Conservation (phyloP, 495 filamentous ascomycete species). For the Viridothelium virens region DNA sequence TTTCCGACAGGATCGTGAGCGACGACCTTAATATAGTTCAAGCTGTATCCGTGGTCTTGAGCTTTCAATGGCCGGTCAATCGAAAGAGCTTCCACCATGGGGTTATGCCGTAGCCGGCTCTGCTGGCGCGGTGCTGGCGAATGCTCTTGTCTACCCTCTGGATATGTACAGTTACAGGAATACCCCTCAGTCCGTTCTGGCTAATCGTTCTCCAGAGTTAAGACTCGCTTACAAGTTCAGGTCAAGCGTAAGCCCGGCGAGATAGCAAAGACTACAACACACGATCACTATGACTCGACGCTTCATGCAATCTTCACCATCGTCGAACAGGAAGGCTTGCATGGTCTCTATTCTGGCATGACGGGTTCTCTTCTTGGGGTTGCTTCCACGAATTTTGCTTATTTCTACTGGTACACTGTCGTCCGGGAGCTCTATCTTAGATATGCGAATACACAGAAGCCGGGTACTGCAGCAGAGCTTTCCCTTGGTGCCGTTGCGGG, state of each 20-base stretch:
- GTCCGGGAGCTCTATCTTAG: slow-evolving; percentile 78
- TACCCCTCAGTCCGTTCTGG: background rate
- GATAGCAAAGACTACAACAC: slow-evolving; percentile 33
- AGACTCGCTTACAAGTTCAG: slow-evolving; percentile 95
- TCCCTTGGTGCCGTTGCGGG: slow-evolving; percentile 81
- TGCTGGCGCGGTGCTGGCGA: slow-evolving; percentile 87
- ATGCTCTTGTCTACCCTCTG: slow-evolving; percentile 91
- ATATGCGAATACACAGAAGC: slow-evolving; percentile 48
- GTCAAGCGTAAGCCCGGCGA: slow-evolving; percentile 56
- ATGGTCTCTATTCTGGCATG: slow-evolving; percentile 85
- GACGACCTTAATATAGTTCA: background rate
- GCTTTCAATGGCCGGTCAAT: slow-evolving; percentile 63
- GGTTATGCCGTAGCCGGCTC: slow-evolving; percentile 87
- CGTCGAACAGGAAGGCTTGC: slow-evolving; percentile 66
- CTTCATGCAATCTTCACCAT: slow-evolving; percentile 86
- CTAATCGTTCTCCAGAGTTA: slow-evolving; percentile 53
- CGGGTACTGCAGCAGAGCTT: slow-evolving; percentile 79
- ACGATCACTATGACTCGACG: slow-evolving; percentile 71
- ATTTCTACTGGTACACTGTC: slow-evolving; percentile 98
- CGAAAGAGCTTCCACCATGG: slow-evolving; percentile 89
- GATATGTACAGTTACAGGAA: slow-evolving; percentile 65
- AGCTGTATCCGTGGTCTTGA: background rate
- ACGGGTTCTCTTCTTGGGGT: slow-evolving; percentile 79
- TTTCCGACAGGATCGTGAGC: background rate
- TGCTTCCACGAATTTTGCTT: slow-evolving; percentile 96